These are phyloP conservation scores for Tolypocladium album DNA, from an alignment of 2,329 filamentous ascomycete genomes.

Conservation along the genomic window DNA sequence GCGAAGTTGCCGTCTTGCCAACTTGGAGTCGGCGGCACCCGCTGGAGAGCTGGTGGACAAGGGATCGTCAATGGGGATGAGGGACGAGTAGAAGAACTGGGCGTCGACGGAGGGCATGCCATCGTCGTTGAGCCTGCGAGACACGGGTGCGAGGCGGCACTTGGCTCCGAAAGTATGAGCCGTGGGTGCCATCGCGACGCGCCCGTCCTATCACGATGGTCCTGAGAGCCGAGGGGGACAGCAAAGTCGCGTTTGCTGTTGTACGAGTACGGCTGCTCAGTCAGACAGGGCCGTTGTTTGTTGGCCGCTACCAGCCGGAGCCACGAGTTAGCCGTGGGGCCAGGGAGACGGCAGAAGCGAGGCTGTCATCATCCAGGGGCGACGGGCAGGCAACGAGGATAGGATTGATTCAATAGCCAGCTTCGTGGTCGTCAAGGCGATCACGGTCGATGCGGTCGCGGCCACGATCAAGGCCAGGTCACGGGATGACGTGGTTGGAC, in stretches of 20 bases:
- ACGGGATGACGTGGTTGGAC: not conserved
- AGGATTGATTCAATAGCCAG: not conserved
- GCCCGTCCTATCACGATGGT: not conserved
- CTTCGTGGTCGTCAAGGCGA: not conserved
- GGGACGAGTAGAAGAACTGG: constrained; percentile 79
- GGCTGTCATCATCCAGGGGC: not conserved
- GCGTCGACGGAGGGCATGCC: constrained; percentile 50
- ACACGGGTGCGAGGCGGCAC: constrained; percentile 43
- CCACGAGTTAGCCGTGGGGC: constrained; percentile 1
- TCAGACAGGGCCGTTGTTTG: not conserved
- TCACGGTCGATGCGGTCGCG: not conserved
- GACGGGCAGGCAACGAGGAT: not conserved
- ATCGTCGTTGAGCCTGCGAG: constrained; percentile 26
- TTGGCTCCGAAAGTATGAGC: constrained; percentile 48
- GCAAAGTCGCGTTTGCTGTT: not conserved
- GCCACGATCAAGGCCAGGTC: not conserved
- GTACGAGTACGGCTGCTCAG: not conserved
- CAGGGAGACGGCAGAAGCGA: not conserved
- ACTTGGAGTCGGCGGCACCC: constrained; percentile 36
- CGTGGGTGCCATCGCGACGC: constrained; percentile 2
- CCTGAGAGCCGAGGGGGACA: not conserved
- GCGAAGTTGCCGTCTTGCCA: constrained; percentile 51
- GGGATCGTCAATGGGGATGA: constrained; percentile 77
- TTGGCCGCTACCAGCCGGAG: not conserved
- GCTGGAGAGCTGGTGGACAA: constrained; percentile 54